A percentile compares a stretch with the other conserved stretches of the same genome.
These are phyloP conservation scores for Wallacemonas sp. DNA, from an alignment of 208 protist genomes.

Conservation along the genomic window DNA sequence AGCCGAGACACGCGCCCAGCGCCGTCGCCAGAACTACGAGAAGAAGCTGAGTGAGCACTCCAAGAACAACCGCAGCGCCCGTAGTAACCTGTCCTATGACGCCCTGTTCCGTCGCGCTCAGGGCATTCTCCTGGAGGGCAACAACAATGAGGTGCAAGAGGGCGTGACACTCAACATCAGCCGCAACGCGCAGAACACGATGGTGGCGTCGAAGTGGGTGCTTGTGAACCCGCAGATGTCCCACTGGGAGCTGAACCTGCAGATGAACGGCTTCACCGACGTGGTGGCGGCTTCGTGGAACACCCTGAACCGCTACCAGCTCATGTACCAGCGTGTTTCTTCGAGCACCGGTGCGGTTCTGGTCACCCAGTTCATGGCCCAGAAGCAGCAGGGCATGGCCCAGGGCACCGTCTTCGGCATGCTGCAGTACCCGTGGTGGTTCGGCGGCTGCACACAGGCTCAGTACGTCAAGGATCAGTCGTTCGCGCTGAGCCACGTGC, in stretches of 20 bases:
- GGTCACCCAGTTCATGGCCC: constrained; percentile 86
- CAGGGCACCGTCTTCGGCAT: constrained; percentile 83
- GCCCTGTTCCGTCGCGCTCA: constrained; percentile 67
- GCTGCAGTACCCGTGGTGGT: constrained; percentile 86
- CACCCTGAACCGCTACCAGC: constrained; percentile 81
- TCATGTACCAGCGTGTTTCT: constrained; percentile 86
- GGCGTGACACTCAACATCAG: constrained; percentile 70
- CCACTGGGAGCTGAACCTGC: constrained; percentile 83
- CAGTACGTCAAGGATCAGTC: constrained; percentile 87
- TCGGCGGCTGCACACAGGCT: constrained; percentile 77
- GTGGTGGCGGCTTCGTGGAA: constrained; percentile 77
- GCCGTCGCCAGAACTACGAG: constrained; percentile 55
- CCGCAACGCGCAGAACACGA: constrained; percentile 81
- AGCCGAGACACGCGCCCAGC: constrained; percentile 20
- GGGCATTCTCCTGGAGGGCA: constrained; percentile 65
- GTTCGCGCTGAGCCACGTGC: constrained; percentile 71
- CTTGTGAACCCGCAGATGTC: constrained; percentile 81
- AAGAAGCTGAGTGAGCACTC: constrained; percentile 72
- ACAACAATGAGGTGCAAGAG: constrained; percentile 61
- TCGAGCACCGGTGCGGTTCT: constrained; percentile 69
- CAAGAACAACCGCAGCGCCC: constrained; percentile 44
- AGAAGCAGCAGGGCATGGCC: constrained; percentile 76
- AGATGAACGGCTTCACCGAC: constrained; percentile 91
- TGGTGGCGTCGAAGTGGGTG: constrained; percentile 79
- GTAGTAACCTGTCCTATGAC: constrained; percentile 69